Conservation (phyloP, 495 filamentous ascomycete genomes). For the Talaromyces adpressus region DNA sequence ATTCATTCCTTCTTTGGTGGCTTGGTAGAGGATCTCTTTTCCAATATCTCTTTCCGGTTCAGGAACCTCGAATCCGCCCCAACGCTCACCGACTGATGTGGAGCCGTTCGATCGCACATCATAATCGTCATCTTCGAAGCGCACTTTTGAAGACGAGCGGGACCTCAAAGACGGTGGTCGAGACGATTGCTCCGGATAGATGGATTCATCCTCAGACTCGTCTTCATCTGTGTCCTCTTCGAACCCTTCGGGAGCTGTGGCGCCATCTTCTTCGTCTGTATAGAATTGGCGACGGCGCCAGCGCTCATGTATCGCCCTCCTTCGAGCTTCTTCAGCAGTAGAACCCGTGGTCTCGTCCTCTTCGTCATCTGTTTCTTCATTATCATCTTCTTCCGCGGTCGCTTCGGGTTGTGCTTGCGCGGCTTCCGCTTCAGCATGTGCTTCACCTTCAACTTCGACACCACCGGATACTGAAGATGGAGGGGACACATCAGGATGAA, state of each 20-base stretch:
- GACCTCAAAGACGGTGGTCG: conserved; percentile 58
- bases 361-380: conserved; percentile 26
- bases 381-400: conserved; percentile 18
- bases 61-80: conserved; percentile 77
- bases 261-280: conserved; percentile 73
- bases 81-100: conserved; percentile 66
- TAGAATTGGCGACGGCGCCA: conserved; percentile 72
- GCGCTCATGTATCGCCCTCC: conserved; percentile 56
- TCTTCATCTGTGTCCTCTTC: conserved; percentile 55
- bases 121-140: conserved; percentile 76
- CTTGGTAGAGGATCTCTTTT: conserved; percentile 83
- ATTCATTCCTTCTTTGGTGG: conserved; percentile 85
- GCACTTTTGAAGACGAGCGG: conserved; percentile 76
- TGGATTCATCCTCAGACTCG: conserved; percentile 20
- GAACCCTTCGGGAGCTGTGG: conserved; percentile 54
- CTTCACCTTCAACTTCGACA: neutral
- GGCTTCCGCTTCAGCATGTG: neutral
- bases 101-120: conserved; percentile 72
- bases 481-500: neutral
- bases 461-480: neutral
- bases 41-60: conserved; percentile 76
- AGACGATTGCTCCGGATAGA: conserved; percentile 30
- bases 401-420: conserved; percentile 10
- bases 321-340: conserved; percentile 28
- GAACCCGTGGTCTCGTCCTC: neutral